Evolutionary conservation across 257 asterid genomes (phyloP).

Genomic region (Solanum rostratum): DNA sequence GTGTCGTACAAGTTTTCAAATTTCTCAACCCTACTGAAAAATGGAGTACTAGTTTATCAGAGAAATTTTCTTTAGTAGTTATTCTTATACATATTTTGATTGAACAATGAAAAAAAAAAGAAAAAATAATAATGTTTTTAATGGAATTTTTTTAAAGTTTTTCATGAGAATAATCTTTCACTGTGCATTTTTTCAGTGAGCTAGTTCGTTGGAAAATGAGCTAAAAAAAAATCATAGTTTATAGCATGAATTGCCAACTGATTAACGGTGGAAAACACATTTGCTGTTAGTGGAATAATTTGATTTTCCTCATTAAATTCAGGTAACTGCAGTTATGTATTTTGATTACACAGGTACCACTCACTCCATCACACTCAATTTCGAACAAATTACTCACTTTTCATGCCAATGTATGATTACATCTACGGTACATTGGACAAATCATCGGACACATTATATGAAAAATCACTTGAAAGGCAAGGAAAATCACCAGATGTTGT

Average conservation of each 20-base stretch:
- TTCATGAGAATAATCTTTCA: no score
- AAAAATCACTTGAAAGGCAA: slow-evolving; percentile 30
- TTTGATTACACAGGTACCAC: slow-evolving; percentile 47
- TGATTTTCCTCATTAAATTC: background rate
- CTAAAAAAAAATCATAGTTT: no score
- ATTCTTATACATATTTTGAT: no score
- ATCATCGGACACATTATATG: slow-evolving; percentile 46
- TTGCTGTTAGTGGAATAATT: background rate
- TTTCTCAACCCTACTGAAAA: no score
- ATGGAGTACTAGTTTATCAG: no score
- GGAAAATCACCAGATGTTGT: slow-evolving; percentile 64
- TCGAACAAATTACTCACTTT: slow-evolving; percentile 73
- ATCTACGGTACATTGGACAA: slow-evolving; percentile 59
- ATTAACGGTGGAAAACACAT: background rate
- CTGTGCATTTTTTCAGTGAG: background rate
- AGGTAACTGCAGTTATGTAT: background rate
- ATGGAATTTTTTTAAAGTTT: no score
- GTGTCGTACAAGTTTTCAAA: background rate
- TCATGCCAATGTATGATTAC: slow-evolving; percentile 88
- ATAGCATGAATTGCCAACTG: background rate
- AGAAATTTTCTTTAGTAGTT: no score
- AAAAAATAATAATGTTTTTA: no score
- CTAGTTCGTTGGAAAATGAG: background rate
- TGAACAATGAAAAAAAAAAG: no score
- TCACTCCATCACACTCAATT: slow-evolving; percentile 90